Base-by-base conservation (phyloP, 1,284 basidiomycete genomes). In the Cystobasidium slooffiae region DNA sequence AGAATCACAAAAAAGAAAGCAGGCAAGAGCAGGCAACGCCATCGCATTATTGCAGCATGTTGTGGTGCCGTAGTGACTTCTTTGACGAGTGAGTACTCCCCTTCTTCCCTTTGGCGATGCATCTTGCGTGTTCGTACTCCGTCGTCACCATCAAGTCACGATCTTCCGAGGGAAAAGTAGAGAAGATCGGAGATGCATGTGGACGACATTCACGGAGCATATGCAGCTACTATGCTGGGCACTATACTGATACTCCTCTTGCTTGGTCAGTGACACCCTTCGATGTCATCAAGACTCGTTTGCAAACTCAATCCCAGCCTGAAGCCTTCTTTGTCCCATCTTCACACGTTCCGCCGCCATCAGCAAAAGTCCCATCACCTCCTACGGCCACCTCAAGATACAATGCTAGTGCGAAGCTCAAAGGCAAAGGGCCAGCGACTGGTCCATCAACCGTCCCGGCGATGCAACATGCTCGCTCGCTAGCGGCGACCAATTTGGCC, bases 251-350 rank as follows among this genome's bases (percentile, higher is more conserved):
- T 49, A 8, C 18, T 39, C 22, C 59, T 47, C 37, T 66, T 66
- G 31, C 59, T 20, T 20, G 41, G 39, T 44, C 49, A 94, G 92
- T 96, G 94, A 96, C 93, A 6, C 93, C 93, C 3, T 94, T 96
- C 81, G 93, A 96, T 82, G 92, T 96, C 70, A 87, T 96, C 78
- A 96, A 96, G 83, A 96, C 94, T 22, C 88, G 94, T 8, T 61
- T 80, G 10, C 79, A 80, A 68, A 80, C 77, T 6, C 78, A 79
- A 41, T 51, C 73, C 52, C 52, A 66, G 41, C 75, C 64, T 9
- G 77, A 78, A 68, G 74, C 76, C 16, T 68, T 76, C 43, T 79
- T 77, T 63, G 58, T 65, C 6, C 79, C 78, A 1, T 77, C 77
- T 0, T 72, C 76, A 8, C 76, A 72, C n/a, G 62, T 77, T 53